These are phyloP conservation scores for Mortierella hygrophila DNA, from an alignment of 192 early-diverging fungal species.

Conservation along the genomic window DNA sequence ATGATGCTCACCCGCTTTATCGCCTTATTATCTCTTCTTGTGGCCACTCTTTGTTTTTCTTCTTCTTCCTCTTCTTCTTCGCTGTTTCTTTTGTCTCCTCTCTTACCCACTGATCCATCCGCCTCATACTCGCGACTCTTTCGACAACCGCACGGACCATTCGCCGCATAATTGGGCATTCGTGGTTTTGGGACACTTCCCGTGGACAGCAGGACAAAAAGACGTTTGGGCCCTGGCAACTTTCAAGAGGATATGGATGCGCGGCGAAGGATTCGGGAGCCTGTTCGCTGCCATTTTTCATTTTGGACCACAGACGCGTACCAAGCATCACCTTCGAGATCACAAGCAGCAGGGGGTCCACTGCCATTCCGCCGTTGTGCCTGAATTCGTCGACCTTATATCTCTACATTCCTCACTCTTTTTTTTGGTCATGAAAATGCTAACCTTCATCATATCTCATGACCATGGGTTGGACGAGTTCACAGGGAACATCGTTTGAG, in stretches of 20 bases:
- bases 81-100: slow-evolving; percentile 28
- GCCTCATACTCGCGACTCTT: slow-evolving; percentile 3
- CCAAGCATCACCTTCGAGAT: background rate
- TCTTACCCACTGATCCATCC: background rate
- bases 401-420: background rate
- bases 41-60: slow-evolving; percentile 3
- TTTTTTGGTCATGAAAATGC: background rate
- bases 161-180: background rate
- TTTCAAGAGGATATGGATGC: slow-evolving; percentile 2
- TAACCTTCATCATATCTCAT: background rate
- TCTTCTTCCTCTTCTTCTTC: slow-evolving; percentile 31
- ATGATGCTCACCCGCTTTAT: slow-evolving; percentile 37
- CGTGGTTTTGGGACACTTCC: background rate
- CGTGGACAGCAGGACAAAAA: background rate
- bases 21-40: slow-evolving; percentile 23
- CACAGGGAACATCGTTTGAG: background rate
- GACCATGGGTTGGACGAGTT: background rate
- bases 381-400: background rate
- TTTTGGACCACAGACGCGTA: background rate
- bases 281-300: background rate
- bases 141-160: background rate
- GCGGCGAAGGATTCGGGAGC: background rate
- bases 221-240: background rate
- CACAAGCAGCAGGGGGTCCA: background rate
- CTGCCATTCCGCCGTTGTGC: background rate